Evolutionary conservation across 129 eudicot species (phyloP), one percentile per base, ranked within the genome.

Genomic region (Calendula officinalis): DNA sequence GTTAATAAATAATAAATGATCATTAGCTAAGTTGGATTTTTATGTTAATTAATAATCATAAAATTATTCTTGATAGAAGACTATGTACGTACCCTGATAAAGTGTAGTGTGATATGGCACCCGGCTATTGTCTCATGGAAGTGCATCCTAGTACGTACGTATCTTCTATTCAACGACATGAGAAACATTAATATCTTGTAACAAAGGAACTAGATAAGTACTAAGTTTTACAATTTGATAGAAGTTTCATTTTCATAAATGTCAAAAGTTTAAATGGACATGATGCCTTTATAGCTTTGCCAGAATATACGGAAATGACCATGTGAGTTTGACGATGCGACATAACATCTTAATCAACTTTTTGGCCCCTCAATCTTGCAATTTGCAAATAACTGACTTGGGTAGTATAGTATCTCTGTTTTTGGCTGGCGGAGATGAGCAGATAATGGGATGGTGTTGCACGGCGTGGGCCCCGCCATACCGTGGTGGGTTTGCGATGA

Each of bases 291-390:
- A 37, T 34, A 64, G 3, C 46, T 34, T 64, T 9, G 17, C 16
- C 15, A 22, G 14, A 42, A 22, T 22, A 22, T 22, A 39, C 14
- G 14, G 15, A 46, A 15, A 8, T 32, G 34, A 5, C 36, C 56
- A 15, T 62, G 32, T 47, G 69, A 34, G 44, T 47, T 47, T 44
- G 7, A 9, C 39, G 34, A 64, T 64, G 56, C 5, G 35, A 62
- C n/a, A 3, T 48, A 22, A 22, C 30, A 48, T 60, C 30, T 8
- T 27, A 60, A 58, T 38, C 9, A 39, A 11, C 8, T 17, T 17
- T 16, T 60, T 60, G 50, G 17, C 65, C 48, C 65, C 65, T 17
- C 45, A 16, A 40, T 14, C 46, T 60, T 60, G 65, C 16, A 56
- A 35, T 5, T 35, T 35, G 42, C 22, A 17, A 48, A 48, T 22